Conservation (phyloP, 768 basidiomycete genomes). For the Lentinula raphanica region DNA sequence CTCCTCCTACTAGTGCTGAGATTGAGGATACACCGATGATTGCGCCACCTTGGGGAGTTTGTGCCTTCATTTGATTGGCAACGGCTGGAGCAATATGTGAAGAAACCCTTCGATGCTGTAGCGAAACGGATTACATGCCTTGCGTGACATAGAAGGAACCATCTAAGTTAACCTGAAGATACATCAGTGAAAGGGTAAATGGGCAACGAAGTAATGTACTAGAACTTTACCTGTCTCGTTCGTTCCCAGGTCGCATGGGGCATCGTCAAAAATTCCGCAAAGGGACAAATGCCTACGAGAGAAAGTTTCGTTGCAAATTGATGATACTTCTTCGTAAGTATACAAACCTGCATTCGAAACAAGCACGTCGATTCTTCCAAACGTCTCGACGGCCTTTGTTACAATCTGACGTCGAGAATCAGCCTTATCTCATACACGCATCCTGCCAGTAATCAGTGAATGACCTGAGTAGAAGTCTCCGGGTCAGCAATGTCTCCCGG, state of each 20-base stretch:
- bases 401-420: slow-evolving; percentile 44
- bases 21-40: slow-evolving; percentile 78
- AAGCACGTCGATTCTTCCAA: slow-evolving; percentile 57
- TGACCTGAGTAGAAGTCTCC: slow-evolving; percentile 50
- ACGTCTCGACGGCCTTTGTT: slow-evolving; percentile 47
- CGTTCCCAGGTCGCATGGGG: slow-evolving; percentile 56
- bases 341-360: slow-evolving; percentile 32
- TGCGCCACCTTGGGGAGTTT: slow-evolving; percentile 64
- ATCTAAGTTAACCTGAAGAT: slow-evolving; percentile 58
- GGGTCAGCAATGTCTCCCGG: slow-evolving; percentile 55
- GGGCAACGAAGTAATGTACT: not conserved
- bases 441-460: slow-evolving; percentile 1
- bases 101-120: not conserved
- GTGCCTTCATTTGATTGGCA: slow-evolving; percentile 69
- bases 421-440: not conserved
- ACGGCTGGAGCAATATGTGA: slow-evolving; percentile 37
- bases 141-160: slow-evolving; percentile 70
- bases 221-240: slow-evolving; percentile 45
- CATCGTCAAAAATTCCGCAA: slow-evolving; percentile 70
- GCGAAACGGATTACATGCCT: slow-evolving; percentile 30
- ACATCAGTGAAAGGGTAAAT: slow-evolving; percentile 14
- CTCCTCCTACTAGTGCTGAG: slow-evolving; percentile 74
- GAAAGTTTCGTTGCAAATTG: slow-evolving; percentile 14
- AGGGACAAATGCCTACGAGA: slow-evolving; percentile 65
- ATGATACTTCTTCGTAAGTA: not conserved